Evolutionary conservation across 768 basidiomycete species (phyloP).

Genomic region (Agrocybe praecox): DNA sequence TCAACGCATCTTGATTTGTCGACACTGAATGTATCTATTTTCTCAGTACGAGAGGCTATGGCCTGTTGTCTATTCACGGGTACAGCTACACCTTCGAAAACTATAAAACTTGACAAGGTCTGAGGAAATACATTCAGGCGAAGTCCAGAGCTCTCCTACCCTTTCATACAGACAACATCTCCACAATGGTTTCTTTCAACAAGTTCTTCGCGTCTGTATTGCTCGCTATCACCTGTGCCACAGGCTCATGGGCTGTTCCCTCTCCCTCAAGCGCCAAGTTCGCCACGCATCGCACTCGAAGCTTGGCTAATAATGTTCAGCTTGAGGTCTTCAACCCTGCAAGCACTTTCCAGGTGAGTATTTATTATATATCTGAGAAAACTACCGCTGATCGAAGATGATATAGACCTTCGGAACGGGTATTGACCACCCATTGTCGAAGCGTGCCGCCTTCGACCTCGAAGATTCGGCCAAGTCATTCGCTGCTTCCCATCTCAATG

Average conservation of each 20-base stretch:
- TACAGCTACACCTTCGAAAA: background rate
- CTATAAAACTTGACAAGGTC: conserved; percentile 1
- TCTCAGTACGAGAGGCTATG: background rate
- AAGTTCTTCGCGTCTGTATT: conserved; percentile 29
- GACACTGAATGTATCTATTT: background rate
- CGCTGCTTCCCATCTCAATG: conserved; percentile 22
- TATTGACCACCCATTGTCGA: conserved; percentile 30
- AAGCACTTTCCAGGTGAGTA: conserved; percentile 34
- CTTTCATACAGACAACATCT: background rate
- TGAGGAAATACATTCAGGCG: background rate
- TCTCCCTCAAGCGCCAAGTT: conserved; percentile 29
- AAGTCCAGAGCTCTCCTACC: background rate
- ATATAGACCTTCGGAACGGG: conserved; percentile 31
- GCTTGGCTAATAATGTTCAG: conserved; percentile 29
- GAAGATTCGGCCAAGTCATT: conserved; percentile 27
- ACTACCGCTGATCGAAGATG: background rate
- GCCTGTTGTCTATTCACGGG: background rate
- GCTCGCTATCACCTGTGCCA: conserved; percentile 28
- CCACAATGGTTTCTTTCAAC: conserved; percentile 26
- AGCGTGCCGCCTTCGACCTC: conserved; percentile 21
- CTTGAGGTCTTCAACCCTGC: conserved; percentile 38
- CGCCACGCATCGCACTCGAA: conserved; percentile 31
- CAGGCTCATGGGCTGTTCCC: conserved; percentile 26
- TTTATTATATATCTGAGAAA: background rate
- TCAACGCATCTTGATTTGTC: background rate